phyloP scores from a whole-genome alignment of 441 rosid species.

The Bruguiera hainesii region DNA sequence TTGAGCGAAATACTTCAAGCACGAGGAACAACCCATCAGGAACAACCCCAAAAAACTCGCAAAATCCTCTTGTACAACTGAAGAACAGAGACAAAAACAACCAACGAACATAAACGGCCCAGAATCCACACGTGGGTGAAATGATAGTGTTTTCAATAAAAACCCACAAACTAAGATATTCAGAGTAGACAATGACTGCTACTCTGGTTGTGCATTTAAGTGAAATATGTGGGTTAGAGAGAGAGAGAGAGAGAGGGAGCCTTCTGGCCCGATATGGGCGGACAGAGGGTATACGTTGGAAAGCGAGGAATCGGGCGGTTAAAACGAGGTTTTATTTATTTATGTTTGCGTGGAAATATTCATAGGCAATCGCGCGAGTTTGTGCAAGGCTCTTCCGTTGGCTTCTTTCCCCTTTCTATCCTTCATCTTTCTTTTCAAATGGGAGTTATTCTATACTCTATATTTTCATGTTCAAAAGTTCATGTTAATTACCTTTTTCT shows the following conservation, averaged over 20 bases:
- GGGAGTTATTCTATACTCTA: background rate
- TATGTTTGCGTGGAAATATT: no score
- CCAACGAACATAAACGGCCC: constrained; percentile 25
- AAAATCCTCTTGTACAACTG: constrained; percentile 27
- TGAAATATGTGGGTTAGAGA: no score
- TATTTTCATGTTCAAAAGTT: no score
- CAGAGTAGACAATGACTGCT: background rate
- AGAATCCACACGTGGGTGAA: constrained; percentile 27
- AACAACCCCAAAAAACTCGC: constrained; percentile 10
- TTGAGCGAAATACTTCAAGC: constrained; percentile 31
- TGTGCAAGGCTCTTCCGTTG: no score
- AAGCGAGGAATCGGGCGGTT: background rate
- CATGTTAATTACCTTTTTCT: no score
- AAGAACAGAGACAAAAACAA: constrained; percentile 31
- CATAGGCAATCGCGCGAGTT: no score
- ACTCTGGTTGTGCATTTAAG: no score
- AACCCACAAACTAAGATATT: background rate
- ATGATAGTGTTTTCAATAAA: no score
- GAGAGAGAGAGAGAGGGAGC: no score
- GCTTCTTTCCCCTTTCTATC: no score
- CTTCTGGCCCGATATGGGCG: no score
- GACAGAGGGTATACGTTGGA: background rate
- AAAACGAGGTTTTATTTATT: background rate
- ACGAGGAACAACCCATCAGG: constrained; percentile 44
- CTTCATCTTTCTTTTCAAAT: no score